These are phyloP conservation scores for Yamadazyma mexicana DNA, from an alignment of 1,139 yeast species.

Conservation along the genomic window DNA sequence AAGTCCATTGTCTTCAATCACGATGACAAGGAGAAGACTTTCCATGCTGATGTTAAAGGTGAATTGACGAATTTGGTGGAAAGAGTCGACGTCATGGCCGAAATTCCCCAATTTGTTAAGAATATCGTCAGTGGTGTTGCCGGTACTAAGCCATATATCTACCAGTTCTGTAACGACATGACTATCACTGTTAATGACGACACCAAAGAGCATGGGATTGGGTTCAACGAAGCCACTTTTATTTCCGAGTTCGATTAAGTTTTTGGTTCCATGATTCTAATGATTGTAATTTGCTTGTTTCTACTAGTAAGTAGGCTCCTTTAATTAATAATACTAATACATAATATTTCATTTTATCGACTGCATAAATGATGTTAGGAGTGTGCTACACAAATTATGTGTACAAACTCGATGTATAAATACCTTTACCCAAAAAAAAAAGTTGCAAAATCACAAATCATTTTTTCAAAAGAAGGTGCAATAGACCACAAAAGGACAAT, in stretches of 20 bases:
- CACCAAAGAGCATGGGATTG: constrained; percentile 58
- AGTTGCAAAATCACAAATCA: too few relatives aligned
- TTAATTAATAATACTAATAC: constrained; percentile 1
- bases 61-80: constrained; percentile 64
- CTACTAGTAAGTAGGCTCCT: neutral
- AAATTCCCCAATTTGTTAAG: constrained; percentile 91
- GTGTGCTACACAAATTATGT: too few relatives aligned
- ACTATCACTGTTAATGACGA: constrained; percentile 36
- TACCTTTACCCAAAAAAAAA: too few relatives aligned
- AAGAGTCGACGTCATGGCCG: constrained; percentile 97
- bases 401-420: too few relatives aligned
- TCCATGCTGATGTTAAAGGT: constrained; percentile 50
- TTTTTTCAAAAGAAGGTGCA: too few relatives aligned
- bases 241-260: constrained; percentile 41
- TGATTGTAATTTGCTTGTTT: constrained; percentile 10
- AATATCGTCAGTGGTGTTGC: constrained; percentile 92
- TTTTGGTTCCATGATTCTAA: constrained; percentile 2
- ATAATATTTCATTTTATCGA: neutral
- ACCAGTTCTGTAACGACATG: constrained; percentile 75
- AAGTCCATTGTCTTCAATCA: constrained; percentile 58
- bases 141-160: constrained; percentile 93
- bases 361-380: neutral
- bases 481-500: too few relatives aligned
- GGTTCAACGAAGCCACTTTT: constrained; percentile 83
- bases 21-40: constrained; percentile 30